Base-by-base conservation (phyloP, 2,329 filamentous ascomycete species). In the Ploettnerulaceae sp. region DNA sequence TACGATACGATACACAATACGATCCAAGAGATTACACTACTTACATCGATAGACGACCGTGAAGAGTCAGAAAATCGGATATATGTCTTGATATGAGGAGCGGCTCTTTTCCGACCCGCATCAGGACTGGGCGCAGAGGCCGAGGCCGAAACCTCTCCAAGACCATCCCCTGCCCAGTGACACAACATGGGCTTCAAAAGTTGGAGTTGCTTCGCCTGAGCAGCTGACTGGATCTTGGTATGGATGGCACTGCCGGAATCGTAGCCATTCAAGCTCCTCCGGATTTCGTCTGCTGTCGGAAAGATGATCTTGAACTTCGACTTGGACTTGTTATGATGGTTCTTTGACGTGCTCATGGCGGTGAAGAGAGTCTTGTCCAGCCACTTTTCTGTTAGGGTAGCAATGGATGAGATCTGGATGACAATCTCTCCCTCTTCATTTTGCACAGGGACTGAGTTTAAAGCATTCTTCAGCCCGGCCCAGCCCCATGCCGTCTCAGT, bases 1-100 rank as follows among this genome's bases (percentile, higher is more conserved):
- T n/a, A n/a, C n/a, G n/a, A n/a, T n/a, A n/a, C n/a, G 15, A 5
- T 2, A 14, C 3, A 4, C 3, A 14, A 22, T 12, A n/a, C 18
- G 21, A 21, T 11, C 20, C 14, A 11, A 45, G 14, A 3, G 15
- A 31, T 7, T 8, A 24, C 7, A 28, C 7, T 7, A 33, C 48
- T 40, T 35, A 46, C 49, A 45, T 51, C 51, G 12, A 53, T 48
- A 20, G 41, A 22, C 22, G 41, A 32, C 3, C 32, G 20, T 15
- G 15, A 37, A 4, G 17, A 11, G 41, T 63, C 55, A 43, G 69
- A 67, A 55, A 75, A 89, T 4, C 86, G 79, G 34, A 90, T 81
- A 59, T 93, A 95, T 0, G 89, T 95, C 64, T 95, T 95, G 62
- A 95, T 86, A 57, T 95, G 89, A 0, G 89, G 89, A 1, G 88